Base-by-base conservation (phyloP, 2,329 filamentous ascomycete genomes). In the Aspergillus pseudotamarii region DNA sequence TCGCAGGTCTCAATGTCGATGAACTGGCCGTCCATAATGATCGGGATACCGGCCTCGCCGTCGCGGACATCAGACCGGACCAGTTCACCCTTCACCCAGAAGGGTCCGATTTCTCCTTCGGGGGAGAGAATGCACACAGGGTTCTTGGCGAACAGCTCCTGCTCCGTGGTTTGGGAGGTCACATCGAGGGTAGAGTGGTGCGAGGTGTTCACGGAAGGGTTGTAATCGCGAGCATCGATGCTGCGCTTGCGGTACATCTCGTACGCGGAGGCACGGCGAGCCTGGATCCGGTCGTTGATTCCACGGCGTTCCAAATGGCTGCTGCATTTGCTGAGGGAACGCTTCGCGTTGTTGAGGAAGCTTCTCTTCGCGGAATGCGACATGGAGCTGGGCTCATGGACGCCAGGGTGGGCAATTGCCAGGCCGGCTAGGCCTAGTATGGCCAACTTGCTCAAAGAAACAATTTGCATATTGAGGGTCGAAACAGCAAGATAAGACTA, bases 71-170 rank as follows among this genome's bases (percentile, higher is more conserved):
- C 69, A 4, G 74, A 69, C 28, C 79, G 74, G 45, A 80, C 71
- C 16, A 75, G 67, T 59, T 80, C 78, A 16, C 78, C 77, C n/a
- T 68, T 68, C 16, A 80, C 75, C 62, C 73, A 86, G 75, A 83
- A 86, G 10, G 84, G 84, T 2, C 71, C 68, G 11, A 58, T 76
- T 6, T 80, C 84, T 16, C 81, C 80, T 69, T 86, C 83, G 0
- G 84, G 83, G 30, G 77, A 80, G 34, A 86, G 75, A 19, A 84
- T 70, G 65, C 83, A 86, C 32, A 79, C 43, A 69, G 75, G 23
- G 72, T 66, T 73, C 57, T 68, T 68, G 51, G 62, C 38, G 60
- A 75, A 75, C 16, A 75, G 56, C n/a, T 66, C 65, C 0, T 63
- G 59, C 23, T 72, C 71, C 19, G 68, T 50, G 4, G 71, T 68